These are phyloP conservation scores for Canariomyces notabilis DNA, from an alignment of 2,329 filamentous ascomycete species.

Conservation along the genomic window DNA sequence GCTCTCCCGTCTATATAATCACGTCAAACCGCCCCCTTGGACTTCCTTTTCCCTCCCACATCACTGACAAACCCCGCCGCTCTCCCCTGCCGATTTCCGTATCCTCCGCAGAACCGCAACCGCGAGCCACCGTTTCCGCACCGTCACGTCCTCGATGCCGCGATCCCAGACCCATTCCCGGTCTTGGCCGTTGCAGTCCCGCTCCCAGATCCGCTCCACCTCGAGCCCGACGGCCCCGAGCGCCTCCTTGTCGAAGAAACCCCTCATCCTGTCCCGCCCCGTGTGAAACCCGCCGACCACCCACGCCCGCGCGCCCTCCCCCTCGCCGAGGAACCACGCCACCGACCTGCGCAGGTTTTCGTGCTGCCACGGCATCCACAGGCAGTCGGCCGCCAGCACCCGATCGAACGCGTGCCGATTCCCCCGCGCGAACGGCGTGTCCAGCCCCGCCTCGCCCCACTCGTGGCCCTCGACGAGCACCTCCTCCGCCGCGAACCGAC, in stretches of 20 bases:
- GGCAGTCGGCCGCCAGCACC: slow-evolving; percentile 65
- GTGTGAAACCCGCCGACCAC: slow-evolving; percentile 71
- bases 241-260: slow-evolving; percentile 52
- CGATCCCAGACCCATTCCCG: slow-evolving; percentile 58
- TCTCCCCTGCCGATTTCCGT: background rate
- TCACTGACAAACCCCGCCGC: background rate
- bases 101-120: slow-evolving; percentile 48
- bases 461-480: slow-evolving; percentile 54
- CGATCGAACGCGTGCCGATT: slow-evolving; percentile 47
- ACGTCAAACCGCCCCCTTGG: too few relatives aligned
- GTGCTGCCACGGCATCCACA: slow-evolving; percentile 73
- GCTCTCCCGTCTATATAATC: too few relatives aligned
- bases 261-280: slow-evolving; percentile 58
- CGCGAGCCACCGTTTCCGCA: slow-evolving; percentile 67
- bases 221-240: slow-evolving; percentile 49
- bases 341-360: slow-evolving; percentile 59
- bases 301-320: slow-evolving; percentile 48
- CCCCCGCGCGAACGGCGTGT: slow-evolving; percentile 19
- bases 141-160: slow-evolving; percentile 55
- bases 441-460: slow-evolving; percentile 60
- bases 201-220: slow-evolving; percentile 62
- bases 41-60: too few relatives aligned
- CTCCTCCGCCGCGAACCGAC: slow-evolving; percentile 17
- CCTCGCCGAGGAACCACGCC: slow-evolving; percentile 52
- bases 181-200: slow-evolving; percentile 59